phyloP scores from a whole-genome alignment of 2,329 filamentous ascomycete genomes.

The Penicillium sp. region DNA sequence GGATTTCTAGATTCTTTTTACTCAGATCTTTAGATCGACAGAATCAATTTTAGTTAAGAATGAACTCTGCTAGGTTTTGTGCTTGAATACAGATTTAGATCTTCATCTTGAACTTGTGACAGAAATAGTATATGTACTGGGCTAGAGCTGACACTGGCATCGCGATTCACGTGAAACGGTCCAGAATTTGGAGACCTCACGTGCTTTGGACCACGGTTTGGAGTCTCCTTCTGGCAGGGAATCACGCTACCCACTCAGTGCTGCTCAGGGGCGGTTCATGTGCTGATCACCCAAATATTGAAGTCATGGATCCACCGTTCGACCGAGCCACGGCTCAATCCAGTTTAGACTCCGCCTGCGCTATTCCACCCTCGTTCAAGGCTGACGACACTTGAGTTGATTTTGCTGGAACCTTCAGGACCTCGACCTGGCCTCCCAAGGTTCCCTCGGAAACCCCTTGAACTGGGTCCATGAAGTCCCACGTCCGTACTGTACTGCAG shows the following conservation, averaged over 20 bases:
- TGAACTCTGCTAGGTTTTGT: background rate
- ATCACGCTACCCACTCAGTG: too few species aligned
- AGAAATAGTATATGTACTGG: too few species aligned
- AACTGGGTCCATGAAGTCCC: background rate
- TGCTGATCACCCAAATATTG: constrained; percentile 1
- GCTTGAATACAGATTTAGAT: too few species aligned
- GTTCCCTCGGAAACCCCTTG: background rate
- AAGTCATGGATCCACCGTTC: constrained; percentile 10
- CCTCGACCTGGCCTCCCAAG: too few species aligned
- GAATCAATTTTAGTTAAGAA: constrained; percentile 4
- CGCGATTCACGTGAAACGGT: too few species aligned
- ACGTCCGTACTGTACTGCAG: too few species aligned
- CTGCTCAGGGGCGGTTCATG: background rate
- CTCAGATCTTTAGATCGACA: constrained; percentile 1
- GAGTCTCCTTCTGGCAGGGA: too few species aligned
- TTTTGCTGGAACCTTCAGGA: background rate
- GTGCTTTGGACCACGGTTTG: background rate
- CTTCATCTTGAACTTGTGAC: too few species aligned
- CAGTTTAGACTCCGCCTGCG: constrained; percentile 8
- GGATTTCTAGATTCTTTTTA: background rate
- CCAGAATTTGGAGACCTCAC: background rate
- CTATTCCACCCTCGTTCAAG: background rate
- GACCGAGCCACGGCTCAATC: constrained; percentile 5
- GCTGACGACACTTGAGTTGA: constrained; percentile 14
- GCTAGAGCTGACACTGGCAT: too few species aligned